Base-by-base conservation (phyloP, 2,329 filamentous ascomycete species). In the Sporothrix luriei region DNA sequence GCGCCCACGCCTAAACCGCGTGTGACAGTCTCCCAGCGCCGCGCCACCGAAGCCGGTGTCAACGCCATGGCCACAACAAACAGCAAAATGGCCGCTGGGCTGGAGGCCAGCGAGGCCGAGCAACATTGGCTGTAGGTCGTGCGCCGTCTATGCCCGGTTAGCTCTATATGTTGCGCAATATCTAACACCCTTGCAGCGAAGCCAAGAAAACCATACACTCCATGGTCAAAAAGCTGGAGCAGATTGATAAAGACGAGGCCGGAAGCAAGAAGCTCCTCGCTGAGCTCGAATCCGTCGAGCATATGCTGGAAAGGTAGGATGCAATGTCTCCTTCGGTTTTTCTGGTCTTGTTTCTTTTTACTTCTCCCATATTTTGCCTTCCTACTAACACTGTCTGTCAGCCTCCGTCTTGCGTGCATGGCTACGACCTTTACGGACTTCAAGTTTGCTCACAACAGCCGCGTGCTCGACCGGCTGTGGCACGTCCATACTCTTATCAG, bases 401-500 rank as follows among this genome's bases (percentile, higher is more conserved):
- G 89, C 74, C 89, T 91, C 78, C 92, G 92, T 74, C 81, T 88
- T 65, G 85, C 87, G 71, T 94, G 90, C 77, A 88, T 94, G 77
- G 84, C 86, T 73, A 86, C 88, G 69, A 88, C 94, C 71, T 91
- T 93, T 76, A 81, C 85, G 77, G 89, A 97, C 78, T 88, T 92
- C 76, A 82, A 87, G 73, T 88, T 86, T 80, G 88, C 90, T 66
- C 84, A 82, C 71, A 81, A 83, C 72, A 84, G 88, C 72, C 84
- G 88, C 69, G 85, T 90, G 67, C 93, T 97, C 78, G 79, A 82
- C 70, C 85, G 84, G 71, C 85, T 98, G 61, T 98, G 94, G 94
- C 84, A 88, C 71, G 85, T 88, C 68, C 94, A 98, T 79, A 85
- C 87, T 72, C 85, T 87, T 74, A 88, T 97, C 78, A 96, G 95